A percentile compares a stretch with the other conserved stretches of the same genome.
Evolutionary conservation across 768 basidiomycete species (phyloP).

Genomic region (Leccinum truebloodii): DNA sequence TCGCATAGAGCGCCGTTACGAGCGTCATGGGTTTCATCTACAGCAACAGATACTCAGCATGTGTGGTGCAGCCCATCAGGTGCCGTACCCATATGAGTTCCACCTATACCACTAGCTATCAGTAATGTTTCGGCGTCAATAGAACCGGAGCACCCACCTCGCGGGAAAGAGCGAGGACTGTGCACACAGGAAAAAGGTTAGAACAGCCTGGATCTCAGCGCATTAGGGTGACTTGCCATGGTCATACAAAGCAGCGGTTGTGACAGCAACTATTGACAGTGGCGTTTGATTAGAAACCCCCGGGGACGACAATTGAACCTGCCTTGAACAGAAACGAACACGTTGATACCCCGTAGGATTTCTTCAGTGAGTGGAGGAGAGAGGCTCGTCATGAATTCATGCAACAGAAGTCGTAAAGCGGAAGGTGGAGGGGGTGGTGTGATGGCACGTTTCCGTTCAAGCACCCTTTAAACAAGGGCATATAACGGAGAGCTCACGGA

Average conservation of each 20-base stretch:
- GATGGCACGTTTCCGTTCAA: not conserved
- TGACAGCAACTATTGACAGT: slow-evolving; percentile 28
- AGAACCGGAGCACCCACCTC: slow-evolving; percentile 22
- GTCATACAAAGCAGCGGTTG: slow-evolving; percentile 31
- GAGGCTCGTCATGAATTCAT: slow-evolving; percentile 24
- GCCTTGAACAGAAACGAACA: slow-evolving; percentile 29
- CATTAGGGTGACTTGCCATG: slow-evolving; percentile 19
- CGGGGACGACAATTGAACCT: not conserved
- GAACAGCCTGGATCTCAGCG: not conserved
- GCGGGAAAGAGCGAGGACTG: slow-evolving; percentile 29
- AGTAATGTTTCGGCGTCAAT: not conserved
- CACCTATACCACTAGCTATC: slow-evolving; percentile 18
- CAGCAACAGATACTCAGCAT: not conserved
- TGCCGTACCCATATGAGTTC: slow-evolving; percentile 34
- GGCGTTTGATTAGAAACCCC: slow-evolving; percentile 4
- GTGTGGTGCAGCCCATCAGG: not conserved
- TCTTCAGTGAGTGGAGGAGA: slow-evolving; percentile 11
- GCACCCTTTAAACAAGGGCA: slow-evolving; percentile 19
- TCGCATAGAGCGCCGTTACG: slow-evolving; percentile 26
- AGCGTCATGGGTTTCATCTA: slow-evolving; percentile 30
- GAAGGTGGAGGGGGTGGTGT: slow-evolving; percentile 1
- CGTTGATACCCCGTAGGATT: not conserved
- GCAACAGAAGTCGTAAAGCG: slow-evolving; percentile 4
- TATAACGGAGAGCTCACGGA: slow-evolving; percentile 2
- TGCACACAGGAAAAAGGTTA: not conserved